Base-by-base conservation (phyloP, 805 yeast genomes). In the Yarrowia sp. region DNA sequence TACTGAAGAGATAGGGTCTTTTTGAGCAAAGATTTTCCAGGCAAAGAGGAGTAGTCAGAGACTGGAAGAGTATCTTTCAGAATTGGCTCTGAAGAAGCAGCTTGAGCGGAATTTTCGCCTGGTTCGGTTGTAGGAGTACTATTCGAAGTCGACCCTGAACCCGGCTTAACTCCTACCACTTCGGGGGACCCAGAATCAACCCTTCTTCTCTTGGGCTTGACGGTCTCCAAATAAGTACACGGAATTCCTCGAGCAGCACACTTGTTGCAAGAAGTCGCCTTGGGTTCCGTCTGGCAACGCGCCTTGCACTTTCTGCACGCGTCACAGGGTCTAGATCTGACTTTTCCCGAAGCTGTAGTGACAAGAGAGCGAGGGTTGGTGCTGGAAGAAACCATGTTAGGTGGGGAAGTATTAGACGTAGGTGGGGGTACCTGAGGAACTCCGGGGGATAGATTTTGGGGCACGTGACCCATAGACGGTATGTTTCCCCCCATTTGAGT, bases 251-350 rank as follows among this genome's bases (percentile, higher is more conserved):
- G 90, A 42, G 87, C 80, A 74, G 89, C 95, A 79, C 97, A 92
- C 74, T 88, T 89, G 49, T 86, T 86, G 79, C 96, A 92, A 72
- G 84, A 85, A 67, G 83, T 72, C 64, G 72, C 75, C 52, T 70
- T 75, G 80, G 59, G 87, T 78, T 70, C 86, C 87, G 87, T 81
- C 35, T 90, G 88, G 80, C 98, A 93, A 72, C 90, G 86, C 26
- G 89, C 89, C 75, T 90, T 91, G 59, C 93, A 82, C 69, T 92
- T 81, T 50, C 96, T 82, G 77, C 98, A 93, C 72, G 88, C 91
- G 75, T 91, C 97, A 75, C 97, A 92, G 0, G 96, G 94, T 16
- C 82, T 71, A 11, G 75, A 70, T 65, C 77, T 76, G 61, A 73
- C 71, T 22, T 63, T 63, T 15, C 67, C 67, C 3, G 67, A 63